phyloP scores from a whole-genome alignment of 202 grass and related monocot genomes.

The Setaria viridis region DNA sequence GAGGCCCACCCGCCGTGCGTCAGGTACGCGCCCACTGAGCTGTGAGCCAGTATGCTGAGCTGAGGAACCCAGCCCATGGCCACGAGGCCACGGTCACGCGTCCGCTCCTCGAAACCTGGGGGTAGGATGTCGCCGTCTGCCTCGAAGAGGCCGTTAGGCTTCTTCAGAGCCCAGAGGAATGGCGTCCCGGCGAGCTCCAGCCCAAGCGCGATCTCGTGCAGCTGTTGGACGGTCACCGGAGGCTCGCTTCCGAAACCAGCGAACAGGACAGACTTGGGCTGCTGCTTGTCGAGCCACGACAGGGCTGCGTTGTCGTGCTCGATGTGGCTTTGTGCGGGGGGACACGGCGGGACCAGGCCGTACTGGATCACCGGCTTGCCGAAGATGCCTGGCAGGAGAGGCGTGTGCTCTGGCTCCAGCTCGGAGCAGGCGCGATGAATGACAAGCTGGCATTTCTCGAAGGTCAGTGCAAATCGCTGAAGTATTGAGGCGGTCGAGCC shows the following conservation, averaged over 20 bases:
- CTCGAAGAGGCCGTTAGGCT: not conserved
- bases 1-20: constrained; percentile 47
- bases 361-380: constrained; percentile 39
- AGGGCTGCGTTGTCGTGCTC: not conserved
- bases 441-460: constrained; percentile 4
- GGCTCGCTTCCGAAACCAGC: not conserved
- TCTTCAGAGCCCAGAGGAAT: constrained; percentile 39
- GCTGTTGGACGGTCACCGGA: not conserved
- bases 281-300: constrained; percentile 19
- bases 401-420: not conserved
- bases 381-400: not conserved
- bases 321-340: too few species aligned
- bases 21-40: constrained; percentile 33
- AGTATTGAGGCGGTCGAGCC: not conserved
- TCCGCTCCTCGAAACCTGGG: constrained; percentile 35
- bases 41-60: constrained; percentile 33
- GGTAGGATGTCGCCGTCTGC: constrained; percentile 23
- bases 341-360: constrained; percentile 27
- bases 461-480: not conserved
- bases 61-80: constrained; percentile 32
- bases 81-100: constrained; percentile 26
- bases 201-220: constrained; percentile 37
- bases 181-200: constrained; percentile 34
- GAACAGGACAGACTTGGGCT: not conserved
- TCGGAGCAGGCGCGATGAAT: not conserved